A percentile compares a stretch with the other conserved stretches of the same genome.
These are phyloP conservation scores for Chaetomiaceae sp. DNA, from an alignment of 2,329 filamentous ascomycete genomes.

Conservation along the genomic window DNA sequence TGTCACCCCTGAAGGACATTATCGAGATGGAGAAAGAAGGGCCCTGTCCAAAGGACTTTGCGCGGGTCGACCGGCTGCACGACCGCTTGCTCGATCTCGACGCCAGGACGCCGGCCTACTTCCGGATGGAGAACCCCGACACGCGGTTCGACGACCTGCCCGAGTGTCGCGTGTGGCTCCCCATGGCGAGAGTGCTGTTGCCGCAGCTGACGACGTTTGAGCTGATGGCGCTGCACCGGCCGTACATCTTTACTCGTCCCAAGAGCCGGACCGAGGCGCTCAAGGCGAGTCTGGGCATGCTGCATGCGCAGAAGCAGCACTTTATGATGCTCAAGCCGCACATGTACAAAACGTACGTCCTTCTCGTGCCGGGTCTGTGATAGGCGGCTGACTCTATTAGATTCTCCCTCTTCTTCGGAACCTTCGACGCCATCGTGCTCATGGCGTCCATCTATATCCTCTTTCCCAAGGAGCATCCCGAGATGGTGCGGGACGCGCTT, in stretches of 20 bases:
- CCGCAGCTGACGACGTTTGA: conserved; percentile 50
- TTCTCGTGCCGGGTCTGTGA: neutral
- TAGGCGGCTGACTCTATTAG: conserved; percentile 23
- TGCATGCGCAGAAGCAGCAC: conserved; percentile 49
- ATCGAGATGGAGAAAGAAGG: conserved; percentile 54
- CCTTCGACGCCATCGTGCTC: conserved; percentile 60
- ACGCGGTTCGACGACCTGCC: conserved; percentile 52
- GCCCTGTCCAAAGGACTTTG: conserved; percentile 50
- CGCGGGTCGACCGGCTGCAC: conserved; percentile 52
- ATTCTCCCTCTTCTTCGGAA: conserved; percentile 57
- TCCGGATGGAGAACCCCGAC: conserved; percentile 54
- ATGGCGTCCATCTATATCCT: conserved; percentile 58
- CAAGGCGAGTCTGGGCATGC: conserved; percentile 50
- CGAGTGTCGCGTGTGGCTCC: conserved; percentile 48
- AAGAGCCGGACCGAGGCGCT: conserved; percentile 53
- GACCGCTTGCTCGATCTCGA: conserved; percentile 45
- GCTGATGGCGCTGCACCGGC: conserved; percentile 56
- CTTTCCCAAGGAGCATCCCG: conserved; percentile 52
- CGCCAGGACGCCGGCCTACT: conserved; percentile 46
- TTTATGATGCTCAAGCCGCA: conserved; percentile 46
- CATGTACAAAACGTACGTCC: conserved; percentile 45
- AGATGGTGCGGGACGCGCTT: conserved; percentile 43
- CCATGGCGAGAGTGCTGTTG: conserved; percentile 40
- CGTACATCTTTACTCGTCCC: conserved; percentile 56
- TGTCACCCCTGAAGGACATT: conserved; percentile 48